phyloP scores from a whole-genome alignment of 257 asterid species.

The Orobanche coerulescens region DNA sequence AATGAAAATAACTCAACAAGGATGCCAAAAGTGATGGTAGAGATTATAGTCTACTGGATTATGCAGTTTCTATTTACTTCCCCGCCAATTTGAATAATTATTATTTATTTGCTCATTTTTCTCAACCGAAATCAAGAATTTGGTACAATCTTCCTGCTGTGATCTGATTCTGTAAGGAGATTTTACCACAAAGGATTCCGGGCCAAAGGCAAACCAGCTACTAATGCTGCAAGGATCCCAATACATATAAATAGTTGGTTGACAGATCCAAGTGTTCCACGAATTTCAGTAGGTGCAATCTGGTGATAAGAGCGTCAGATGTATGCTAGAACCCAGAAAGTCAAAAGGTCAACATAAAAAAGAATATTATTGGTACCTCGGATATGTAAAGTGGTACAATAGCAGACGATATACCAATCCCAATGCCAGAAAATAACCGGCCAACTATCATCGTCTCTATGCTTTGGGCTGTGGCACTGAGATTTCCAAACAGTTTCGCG shows the following conservation, averaged over 20 bases:
- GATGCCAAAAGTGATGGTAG: not conserved
- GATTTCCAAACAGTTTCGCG: constrained; percentile 16
- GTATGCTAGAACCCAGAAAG: constrained; percentile 13
- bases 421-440: constrained; percentile 79
- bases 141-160: not conserved
- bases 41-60: not conserved
- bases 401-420: constrained; percentile 93
- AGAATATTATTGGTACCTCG: constrained; percentile 47
- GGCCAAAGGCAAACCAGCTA: constrained; percentile 90
- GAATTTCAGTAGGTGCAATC: constrained; percentile 95
- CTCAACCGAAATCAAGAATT: not conserved
- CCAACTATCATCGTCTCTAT: constrained; percentile 82
- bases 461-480: constrained; percentile 72
- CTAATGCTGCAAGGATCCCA: constrained; percentile 89
- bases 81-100: not conserved
- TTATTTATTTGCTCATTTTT: not conserved
- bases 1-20: not conserved
- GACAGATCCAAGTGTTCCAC: constrained; percentile 91
- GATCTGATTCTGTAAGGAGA: constrained; percentile 17
- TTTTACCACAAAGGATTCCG: constrained; percentile 81
- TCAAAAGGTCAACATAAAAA: not conserved
- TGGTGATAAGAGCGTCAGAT: constrained; percentile 29
- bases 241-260: constrained; percentile 84
- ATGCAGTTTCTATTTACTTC: not conserved
- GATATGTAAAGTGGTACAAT: constrained; percentile 97